Evolutionary conservation across 2,329 filamentous ascomycete genomes (phyloP), one percentile per base, ranked within the genome.

Genomic region (Penicillium sp.): DNA sequence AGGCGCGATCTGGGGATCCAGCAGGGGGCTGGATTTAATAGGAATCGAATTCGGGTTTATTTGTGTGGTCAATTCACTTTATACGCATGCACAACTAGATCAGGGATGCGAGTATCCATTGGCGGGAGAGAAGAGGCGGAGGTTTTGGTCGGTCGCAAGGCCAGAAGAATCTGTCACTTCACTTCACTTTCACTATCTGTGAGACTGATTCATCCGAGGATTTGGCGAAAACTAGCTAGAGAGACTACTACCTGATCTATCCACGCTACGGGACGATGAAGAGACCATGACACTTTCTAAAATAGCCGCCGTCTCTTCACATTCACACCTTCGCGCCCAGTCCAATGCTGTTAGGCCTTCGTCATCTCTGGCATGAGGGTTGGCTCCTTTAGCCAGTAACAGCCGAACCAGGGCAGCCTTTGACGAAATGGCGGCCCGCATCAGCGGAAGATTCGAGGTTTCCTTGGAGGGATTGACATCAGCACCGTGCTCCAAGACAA

Each of bases 401-500:
- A 52, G 3, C 7, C 15, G 34, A 13, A 53, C 1, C 21, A 49
- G 24, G 1, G 44, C 31, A 0, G 5, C 12, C 2, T 21, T 12
- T 10, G 33, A 26, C 0, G 2, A 16, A 10, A 2, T 42, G 6
- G 42, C 46, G 1, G 57, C 52, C 1, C 51, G n/a, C 18, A 59
- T 46, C 9, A 63, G 26, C 2, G 61, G 18, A 0, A 38, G 54
- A 9, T 54, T 51, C 34, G 13, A 13, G 6, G 39, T 21, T 12
- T 5, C 34, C 12, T 56, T 54, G 6, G 33, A 43, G 2, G 42
- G 49, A 48, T 69, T 59, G 4, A 65, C 38, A 23, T 63, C 44
- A 1, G 61, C 63, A 0, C 60, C 61, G 1, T 34, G 24, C 3
- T 53, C 29, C 2, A 67, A 15, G 15, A 70, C 60, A 13, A 67